Evolutionary conservation across 371 early-diverging fungal species (phyloP), one percentile per base, ranked within the genome.

Genomic region (Batkoa obscura): DNA sequence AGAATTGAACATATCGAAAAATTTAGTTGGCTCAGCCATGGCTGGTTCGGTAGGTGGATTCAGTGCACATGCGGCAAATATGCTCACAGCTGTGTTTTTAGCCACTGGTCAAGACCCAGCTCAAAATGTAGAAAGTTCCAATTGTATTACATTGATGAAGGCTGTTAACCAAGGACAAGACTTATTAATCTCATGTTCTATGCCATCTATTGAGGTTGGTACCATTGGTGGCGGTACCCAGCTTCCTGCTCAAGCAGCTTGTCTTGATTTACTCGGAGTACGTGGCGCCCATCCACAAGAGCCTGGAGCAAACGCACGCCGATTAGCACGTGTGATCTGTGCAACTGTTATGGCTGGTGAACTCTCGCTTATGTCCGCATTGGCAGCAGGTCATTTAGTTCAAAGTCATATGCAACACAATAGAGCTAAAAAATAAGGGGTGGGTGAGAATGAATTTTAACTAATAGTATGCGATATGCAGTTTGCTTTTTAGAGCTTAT

Each of bases 41-140:
- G 94, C 94, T 12, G 93, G 94, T 6, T 73, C 84, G 13, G 68
- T 94, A 31, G 95, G 97, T 55, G 95, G 94, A 0, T 93, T 92
- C 74, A 94, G 94, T 67, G 93, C 93, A 3, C 95, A 94, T 59
- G 94, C 95, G 1, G 89, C 94, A 60, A 96, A 94, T 60, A 90
- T 89, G 54, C 66, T 96, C 59, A 92, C 95, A 0, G 94, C 94
- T n/a, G 72, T 95, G 3, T 96, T 79, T 63, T 55, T 96, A 13
- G 97, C 97, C 0, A 86, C 93, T 17, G 96, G 96, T 35, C 97
- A 96, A 68, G 97, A 96, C 62, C 93, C 94, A 1, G 97, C 94
- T 1, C 97, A 96, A 62, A 91, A 92, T 61, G 90, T 96, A 35
- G 96, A 95, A 67, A 83, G 84, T 39, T 87, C 89, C 12, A 84